These are phyloP conservation scores for Euphorbia tirucalli DNA, from an alignment of 345 rosid species.

Conservation along the genomic window DNA sequence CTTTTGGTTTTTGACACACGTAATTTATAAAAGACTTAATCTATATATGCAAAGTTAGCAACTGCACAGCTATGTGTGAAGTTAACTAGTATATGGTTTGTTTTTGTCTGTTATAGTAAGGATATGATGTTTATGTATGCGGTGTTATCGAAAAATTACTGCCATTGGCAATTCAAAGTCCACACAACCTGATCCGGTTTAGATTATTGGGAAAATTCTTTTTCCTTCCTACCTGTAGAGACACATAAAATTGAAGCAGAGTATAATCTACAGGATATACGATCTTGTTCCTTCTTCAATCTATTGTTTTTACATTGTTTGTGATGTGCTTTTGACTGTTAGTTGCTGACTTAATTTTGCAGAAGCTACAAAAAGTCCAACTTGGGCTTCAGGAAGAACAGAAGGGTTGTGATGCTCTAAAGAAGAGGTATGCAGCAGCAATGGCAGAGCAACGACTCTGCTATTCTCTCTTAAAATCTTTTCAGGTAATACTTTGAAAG, in stretches of 20 bases:
- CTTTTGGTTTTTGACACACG: too few relatives aligned
- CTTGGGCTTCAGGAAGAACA: conserved; percentile 59
- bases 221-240: too few relatives aligned
- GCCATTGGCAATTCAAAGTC: too few relatives aligned
- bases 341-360: conserved; percentile 25
- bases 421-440: conserved; percentile 59
- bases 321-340: conserved; percentile 9
- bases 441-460: conserved; percentile 57
- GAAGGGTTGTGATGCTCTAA: conserved; percentile 48
- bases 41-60: not conserved
- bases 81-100: not conserved
- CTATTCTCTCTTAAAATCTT: conserved; percentile 50
- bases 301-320: not conserved
- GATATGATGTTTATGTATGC: not conserved
- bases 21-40: not conserved
- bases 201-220: too few relatives aligned
- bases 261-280: too few relatives aligned
- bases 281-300: not conserved
- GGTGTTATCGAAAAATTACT: not conserved
- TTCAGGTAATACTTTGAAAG: conserved; percentile 50
- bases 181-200: not conserved
- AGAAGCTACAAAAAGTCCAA: conserved; percentile 75
- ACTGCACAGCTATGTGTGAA: not conserved
- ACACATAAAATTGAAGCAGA: too few relatives aligned
- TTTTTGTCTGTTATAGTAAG: not conserved